phyloP scores from a whole-genome alignment of 2,329 filamentous ascomycete species.

The Paecilomyces formosus region DNA sequence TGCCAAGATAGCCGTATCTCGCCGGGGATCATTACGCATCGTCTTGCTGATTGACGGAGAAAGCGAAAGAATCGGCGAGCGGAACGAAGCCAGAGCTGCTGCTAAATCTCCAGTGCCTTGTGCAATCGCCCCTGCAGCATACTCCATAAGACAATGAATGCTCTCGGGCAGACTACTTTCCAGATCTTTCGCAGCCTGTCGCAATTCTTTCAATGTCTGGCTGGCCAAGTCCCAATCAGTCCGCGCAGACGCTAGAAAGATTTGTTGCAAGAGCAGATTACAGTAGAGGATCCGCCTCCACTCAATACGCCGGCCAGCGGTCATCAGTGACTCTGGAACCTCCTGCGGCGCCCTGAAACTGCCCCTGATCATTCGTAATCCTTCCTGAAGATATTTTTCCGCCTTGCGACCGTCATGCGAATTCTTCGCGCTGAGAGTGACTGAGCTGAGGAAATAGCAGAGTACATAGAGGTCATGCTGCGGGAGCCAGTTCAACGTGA shows the following conservation, averaged over 20 bases:
- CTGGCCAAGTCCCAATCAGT: constrained; percentile 63
- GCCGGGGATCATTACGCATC: constrained; percentile 43
- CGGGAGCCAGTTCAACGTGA: constrained; percentile 55
- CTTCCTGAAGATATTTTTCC: constrained; percentile 51
- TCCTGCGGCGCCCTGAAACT: constrained; percentile 32
- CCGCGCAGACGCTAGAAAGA: constrained; percentile 61
- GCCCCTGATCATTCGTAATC: constrained; percentile 43
- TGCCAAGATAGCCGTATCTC: constrained; percentile 58
- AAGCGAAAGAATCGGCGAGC: constrained; percentile 53
- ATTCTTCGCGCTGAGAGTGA: constrained; percentile 50
- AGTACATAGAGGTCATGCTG: constrained; percentile 53
- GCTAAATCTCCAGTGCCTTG: constrained; percentile 70
- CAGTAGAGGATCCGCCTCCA: constrained; percentile 62
- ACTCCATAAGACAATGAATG: constrained; percentile 53
- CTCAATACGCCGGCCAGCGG: constrained; percentile 51
- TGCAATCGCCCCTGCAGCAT: constrained; percentile 66
- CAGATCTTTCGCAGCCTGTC: constrained; percentile 40
- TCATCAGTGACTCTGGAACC: constrained; percentile 47
- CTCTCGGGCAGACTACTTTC: constrained; percentile 28
- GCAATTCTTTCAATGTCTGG: constrained; percentile 49
- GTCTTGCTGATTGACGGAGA: constrained; percentile 30
- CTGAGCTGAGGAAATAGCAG: constrained; percentile 51
- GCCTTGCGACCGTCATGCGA: constrained; percentile 47
- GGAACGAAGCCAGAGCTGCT: constrained; percentile 61
- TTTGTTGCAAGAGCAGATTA: constrained; percentile 64